phyloP scores from a whole-genome alignment of 2,329 filamentous ascomycete genomes.

The Diaporthe eres region DNA sequence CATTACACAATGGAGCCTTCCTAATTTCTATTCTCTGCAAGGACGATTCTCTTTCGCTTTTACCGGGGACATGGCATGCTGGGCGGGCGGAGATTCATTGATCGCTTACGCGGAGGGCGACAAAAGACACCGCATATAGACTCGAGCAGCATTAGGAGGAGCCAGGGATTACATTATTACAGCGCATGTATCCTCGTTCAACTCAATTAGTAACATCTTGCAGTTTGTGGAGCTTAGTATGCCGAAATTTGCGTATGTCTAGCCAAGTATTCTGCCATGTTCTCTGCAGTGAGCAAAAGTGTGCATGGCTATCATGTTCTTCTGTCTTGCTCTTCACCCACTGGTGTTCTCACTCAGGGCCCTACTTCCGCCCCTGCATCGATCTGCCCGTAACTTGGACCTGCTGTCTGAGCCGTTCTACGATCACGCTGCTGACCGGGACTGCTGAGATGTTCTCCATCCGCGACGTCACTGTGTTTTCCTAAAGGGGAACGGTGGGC shows the following conservation, averaged over 20 bases:
- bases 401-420: neutral
- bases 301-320: neutral
- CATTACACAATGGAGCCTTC: slow-evolving; percentile 24
- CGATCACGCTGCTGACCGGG: no score
- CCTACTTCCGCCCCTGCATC: no score
- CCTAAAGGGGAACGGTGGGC: no score
- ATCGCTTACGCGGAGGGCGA: neutral
- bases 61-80: neutral
- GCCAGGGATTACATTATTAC: neutral
- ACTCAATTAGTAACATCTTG: neutral
- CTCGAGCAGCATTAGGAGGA: slow-evolving; percentile 21
- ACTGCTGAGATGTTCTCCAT: no score
- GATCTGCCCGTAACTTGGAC: neutral
- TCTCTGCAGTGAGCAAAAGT: neutral
- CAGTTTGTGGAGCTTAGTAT: neutral
- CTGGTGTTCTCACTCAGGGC: no score
- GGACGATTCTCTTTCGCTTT: neutral
- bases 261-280: neutral
- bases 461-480: no score
- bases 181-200: neutral
- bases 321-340: no score
- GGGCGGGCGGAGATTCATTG: neutral
- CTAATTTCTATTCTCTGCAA: slow-evolving; percentile 20
- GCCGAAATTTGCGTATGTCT: neutral
- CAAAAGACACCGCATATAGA: neutral